Evolutionary conservation across 2,329 filamentous ascomycete genomes (phyloP).

Genomic region (Phaeosphaeriaceae sp.): DNA sequence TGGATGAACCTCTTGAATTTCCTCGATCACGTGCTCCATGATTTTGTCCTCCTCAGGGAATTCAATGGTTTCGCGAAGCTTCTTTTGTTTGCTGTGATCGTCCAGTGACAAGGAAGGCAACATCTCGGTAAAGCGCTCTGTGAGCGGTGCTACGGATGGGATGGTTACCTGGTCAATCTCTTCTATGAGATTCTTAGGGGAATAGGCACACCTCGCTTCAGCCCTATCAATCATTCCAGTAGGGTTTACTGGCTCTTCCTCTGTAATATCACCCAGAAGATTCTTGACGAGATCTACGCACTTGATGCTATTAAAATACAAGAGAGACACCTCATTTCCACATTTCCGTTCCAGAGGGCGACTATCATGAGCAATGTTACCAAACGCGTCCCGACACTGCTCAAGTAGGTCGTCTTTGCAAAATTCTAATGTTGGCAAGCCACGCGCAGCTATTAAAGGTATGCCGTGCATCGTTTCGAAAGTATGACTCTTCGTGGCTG

Average conservation of each 20-base stretch:
- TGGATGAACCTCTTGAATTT: conserved; percentile 36
- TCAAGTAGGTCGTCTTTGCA: conserved; percentile 55
- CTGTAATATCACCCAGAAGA: no score
- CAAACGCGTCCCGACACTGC: conserved; percentile 53
- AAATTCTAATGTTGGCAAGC: conserved; percentile 57
- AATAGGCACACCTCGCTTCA: conserved; percentile 41
- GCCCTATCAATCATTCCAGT: conserved; percentile 18
- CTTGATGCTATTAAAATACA: no score
- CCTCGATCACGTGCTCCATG: conserved; percentile 45
- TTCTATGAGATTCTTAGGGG: conserved; percentile 46
- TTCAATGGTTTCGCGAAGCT: conserved; percentile 40
- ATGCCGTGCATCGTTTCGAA: conserved; percentile 26
- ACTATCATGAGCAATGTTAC: conserved; percentile 18
- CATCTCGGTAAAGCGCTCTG: conserved; percentile 54
- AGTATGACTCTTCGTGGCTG: conserved; percentile 27
- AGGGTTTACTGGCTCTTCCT: conserved; percentile 1
- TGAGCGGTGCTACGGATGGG: conserved; percentile 54
- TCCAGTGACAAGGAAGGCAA: conserved; percentile 50
- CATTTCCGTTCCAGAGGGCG: conserved; percentile 43
- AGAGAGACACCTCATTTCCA: conserved; percentile 25
- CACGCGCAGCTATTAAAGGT: conserved; percentile 37
- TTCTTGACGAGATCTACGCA: no score
- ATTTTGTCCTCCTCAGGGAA: conserved; percentile 46
- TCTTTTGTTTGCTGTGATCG: conserved; percentile 46
- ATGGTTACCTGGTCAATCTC: conserved; percentile 56